Evolutionary conservation across 495 filamentous ascomycete genomes (phyloP), one percentile per base, ranked within the genome.

Genomic region (Xylona heveae): DNA sequence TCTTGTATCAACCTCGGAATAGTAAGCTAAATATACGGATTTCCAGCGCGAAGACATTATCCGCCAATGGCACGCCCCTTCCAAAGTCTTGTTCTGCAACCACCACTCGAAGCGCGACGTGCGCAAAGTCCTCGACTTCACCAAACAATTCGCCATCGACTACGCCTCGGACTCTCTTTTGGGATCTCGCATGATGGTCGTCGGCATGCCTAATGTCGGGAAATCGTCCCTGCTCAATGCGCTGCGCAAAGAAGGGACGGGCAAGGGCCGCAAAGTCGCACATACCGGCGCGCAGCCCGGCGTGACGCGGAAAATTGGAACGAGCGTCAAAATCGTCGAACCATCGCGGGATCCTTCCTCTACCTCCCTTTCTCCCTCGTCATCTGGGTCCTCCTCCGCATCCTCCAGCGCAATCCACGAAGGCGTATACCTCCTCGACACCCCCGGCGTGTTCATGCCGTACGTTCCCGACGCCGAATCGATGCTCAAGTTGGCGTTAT

Each of bases 121-220:
- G 25, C 55, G 50, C 23, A 45, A 54, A 15, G 59, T 82, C 37
- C 57, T 82, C 28, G 45, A 54, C 39, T 67, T 69, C 39, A 53
- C 69, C 20, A 58, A 62, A 36, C 39, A 55, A 20, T 53, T 62
- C 35, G 54, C 61, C 19, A n/a, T n/a, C n/a, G n/a, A n/a, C n/a
- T n/a, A n/a, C n/a, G 33, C 42, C 13, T 46, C 50, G 6, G 51
- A 67, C 40, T 66, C 61, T 20, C 50, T 83, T 5, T 65, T 66
- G 5, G 81, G 82, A 2, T 66, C 77, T 33, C 70, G 82, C 17
- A 65, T 80, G 33, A 62, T 97, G 48, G 67, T 95, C 1, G 83
- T 94, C 12, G 88, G 88, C 18, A 94, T 97, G 85, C 88, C 88
- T 4, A 97, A 97, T 51, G 78, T 88, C 0, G 88, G 76, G 1